Evolutionary conservation across 257 asterid genomes (phyloP).

Genomic region (Mentha longifolia): DNA sequence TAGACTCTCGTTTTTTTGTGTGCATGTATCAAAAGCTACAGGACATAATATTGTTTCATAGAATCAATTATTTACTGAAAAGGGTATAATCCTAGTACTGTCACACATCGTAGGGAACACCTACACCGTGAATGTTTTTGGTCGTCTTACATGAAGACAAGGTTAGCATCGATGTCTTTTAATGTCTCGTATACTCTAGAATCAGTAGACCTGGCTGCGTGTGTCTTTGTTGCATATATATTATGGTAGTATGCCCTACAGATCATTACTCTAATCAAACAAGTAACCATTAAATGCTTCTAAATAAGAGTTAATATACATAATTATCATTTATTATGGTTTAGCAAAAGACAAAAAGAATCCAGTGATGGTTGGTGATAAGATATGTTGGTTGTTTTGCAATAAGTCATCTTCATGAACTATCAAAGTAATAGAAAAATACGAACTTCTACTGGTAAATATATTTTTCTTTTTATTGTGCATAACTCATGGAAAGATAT

Average conservation of each 20-base stretch:
- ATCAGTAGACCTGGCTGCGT: not conserved
- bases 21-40: slow-evolving; percentile 19
- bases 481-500: not conserved
- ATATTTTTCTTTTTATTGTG: too few species aligned
- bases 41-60: not conserved
- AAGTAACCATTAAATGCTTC: slow-evolving; percentile 11
- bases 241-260: not conserved
- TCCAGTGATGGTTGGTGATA: slow-evolving; percentile 26
- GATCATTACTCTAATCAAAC: slow-evolving; percentile 7
- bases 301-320: not conserved
- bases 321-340: slow-evolving; percentile 3
- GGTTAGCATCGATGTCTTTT: slow-evolving; percentile 12
- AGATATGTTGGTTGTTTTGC: slow-evolving; percentile 26
- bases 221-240: not conserved
- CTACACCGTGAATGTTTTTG: not conserved
- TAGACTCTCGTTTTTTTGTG: not conserved
- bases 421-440: slow-evolving; percentile 4
- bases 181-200: slow-evolving; percentile 9
- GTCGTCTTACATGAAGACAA: not conserved
- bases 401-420: slow-evolving; percentile 15
- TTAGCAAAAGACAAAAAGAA: not conserved
- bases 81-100: not conserved
- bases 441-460: not conserved
- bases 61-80: not conserved
- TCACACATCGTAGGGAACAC: slow-evolving; percentile 6